Conservation (phyloP, 2,329 filamentous ascomycete genomes). For the Cladosporium oxysporum region DNA sequence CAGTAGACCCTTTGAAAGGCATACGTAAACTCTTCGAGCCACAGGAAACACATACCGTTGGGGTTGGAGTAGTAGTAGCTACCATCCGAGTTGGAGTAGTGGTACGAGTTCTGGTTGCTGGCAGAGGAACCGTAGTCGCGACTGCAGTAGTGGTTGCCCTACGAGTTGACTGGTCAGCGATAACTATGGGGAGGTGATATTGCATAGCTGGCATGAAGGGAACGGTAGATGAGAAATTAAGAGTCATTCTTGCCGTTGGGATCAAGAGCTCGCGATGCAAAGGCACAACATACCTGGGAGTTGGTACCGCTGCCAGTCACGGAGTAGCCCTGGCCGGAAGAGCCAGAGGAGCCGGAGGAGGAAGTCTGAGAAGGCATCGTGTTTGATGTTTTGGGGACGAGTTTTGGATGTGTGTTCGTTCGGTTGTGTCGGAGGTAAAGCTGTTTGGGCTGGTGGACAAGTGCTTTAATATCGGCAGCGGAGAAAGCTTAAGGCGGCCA, state of each 20-base stretch:
- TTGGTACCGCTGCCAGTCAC: slow-evolving; percentile 59
- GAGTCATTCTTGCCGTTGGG: background rate
- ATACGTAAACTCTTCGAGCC: background rate
- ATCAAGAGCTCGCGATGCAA: background rate
- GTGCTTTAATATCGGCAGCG: background rate
- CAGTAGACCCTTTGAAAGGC: background rate
- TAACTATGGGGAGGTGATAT: background rate
- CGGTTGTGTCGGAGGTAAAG: background rate
- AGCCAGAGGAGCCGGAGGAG: slow-evolving; percentile 17
- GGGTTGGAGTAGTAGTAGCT: slow-evolving; percentile 69
- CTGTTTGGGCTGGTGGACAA: background rate
- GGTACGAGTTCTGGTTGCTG: slow-evolving; percentile 61
- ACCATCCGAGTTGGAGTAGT: slow-evolving; percentile 65
- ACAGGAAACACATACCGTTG: background rate
- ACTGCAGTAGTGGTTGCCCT: slow-evolving; percentile 70
- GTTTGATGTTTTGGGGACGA: background rate
- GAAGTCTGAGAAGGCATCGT: slow-evolving; percentile 13
- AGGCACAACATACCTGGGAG: slow-evolving; percentile 53
- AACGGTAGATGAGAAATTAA: too few species aligned
- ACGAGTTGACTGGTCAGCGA: background rate
- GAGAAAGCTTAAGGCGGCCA: background rate
- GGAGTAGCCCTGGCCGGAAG: slow-evolving; percentile 37
- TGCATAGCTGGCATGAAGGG: background rate
- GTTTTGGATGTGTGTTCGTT: background rate
- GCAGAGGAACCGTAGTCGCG: slow-evolving; percentile 63